These are phyloP conservation scores for Metschnikowia picachoensis DNA, from an alignment of 805 yeast genomes.

Conservation along the genomic window DNA sequence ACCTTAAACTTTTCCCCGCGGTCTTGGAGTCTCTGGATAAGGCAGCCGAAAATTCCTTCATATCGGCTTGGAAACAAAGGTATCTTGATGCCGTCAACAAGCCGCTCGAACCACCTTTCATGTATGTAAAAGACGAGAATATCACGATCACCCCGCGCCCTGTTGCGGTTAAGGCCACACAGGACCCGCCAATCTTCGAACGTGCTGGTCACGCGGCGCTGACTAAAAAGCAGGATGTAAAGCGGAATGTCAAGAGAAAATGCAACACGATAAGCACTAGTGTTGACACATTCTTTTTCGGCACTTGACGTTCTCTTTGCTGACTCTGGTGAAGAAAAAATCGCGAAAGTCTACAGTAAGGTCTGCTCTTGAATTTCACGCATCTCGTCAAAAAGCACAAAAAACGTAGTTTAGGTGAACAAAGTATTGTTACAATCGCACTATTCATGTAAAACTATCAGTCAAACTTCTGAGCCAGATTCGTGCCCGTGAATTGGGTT, in stretches of 20 bases:
- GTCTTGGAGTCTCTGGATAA: constrained; percentile 5
- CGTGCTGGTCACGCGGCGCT: constrained; percentile 5
- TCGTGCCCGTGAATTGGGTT: too few relatives aligned
- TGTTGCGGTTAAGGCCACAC: not conserved
- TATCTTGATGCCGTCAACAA: constrained; percentile 7
- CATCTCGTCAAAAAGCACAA: not conserved
- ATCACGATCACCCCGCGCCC: constrained; percentile 2
- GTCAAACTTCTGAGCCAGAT: too few relatives aligned
- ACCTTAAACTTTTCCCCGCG: constrained; percentile 15
- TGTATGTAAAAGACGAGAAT: constrained; percentile 13
- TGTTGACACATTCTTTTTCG: constrained; percentile 6
- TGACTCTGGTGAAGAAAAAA: too few relatives aligned
- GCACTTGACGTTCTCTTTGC: not conserved
- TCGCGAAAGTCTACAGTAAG: too few relatives aligned
- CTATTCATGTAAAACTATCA: too few relatives aligned
- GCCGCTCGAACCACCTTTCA: constrained; percentile 10
- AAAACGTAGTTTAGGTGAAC: not conserved
- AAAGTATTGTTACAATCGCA: too few relatives aligned
- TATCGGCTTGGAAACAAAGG: constrained; percentile 17
- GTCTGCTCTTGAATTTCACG: not conserved
- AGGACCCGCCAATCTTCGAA: not conserved
- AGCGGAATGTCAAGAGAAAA: not conserved
- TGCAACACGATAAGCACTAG: constrained; percentile 10
- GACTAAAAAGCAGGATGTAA: not conserved
- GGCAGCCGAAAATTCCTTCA: constrained; percentile 3